phyloP scores from a whole-genome alignment of 2,329 filamentous ascomycete genomes.

The Diaporthe capsici region DNA sequence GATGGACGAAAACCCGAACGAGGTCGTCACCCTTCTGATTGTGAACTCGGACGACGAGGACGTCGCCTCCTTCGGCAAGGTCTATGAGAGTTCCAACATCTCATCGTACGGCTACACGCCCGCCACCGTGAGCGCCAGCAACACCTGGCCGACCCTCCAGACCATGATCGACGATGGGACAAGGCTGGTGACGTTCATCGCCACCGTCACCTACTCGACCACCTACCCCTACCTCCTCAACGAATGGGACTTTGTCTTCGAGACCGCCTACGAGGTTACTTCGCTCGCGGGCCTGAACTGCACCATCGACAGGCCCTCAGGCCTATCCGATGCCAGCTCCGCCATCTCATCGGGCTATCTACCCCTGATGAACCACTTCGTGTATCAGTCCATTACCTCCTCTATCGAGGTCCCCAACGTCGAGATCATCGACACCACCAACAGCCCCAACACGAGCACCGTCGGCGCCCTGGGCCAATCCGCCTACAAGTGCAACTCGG shows the following conservation, averaged over 20 bases:
- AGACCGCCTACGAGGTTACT: slow-evolving; percentile 78
- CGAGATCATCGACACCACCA: slow-evolving; percentile 73
- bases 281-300: slow-evolving; percentile 78
- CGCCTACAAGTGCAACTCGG: slow-evolving; percentile 64
- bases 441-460: slow-evolving; percentile 68
- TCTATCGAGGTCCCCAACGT: slow-evolving; percentile 73
- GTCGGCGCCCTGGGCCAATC: slow-evolving; percentile 69
- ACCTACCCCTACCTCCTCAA: slow-evolving; percentile 71
- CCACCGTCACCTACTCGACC: slow-evolving; percentile 60
- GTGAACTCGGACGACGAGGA: slow-evolving; percentile 77
- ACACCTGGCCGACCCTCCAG: slow-evolving; percentile 79
- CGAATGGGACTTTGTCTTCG: slow-evolving; percentile 78
- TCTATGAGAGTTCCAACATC: slow-evolving; percentile 72
- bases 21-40: slow-evolving; percentile 81
- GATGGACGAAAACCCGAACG: slow-evolving; percentile 78
- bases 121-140: slow-evolving; percentile 56
- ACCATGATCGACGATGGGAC: slow-evolving; percentile 75
- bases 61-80: slow-evolving; percentile 66
- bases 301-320: slow-evolving; percentile 74
- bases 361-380: slow-evolving; percentile 86
- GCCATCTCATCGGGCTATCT: slow-evolving; percentile 73
- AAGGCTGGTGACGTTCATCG: slow-evolving; percentile 79
- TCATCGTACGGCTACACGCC: slow-evolving; percentile 72
- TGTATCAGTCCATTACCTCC: slow-evolving; percentile 69
- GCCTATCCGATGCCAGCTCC: slow-evolving; percentile 60